A percentile compares a stretch with the other conserved stretches of the same genome.
Conservation (phyloP, 768 basidiomycete species). For the Hypholoma sublateritium region DNA sequence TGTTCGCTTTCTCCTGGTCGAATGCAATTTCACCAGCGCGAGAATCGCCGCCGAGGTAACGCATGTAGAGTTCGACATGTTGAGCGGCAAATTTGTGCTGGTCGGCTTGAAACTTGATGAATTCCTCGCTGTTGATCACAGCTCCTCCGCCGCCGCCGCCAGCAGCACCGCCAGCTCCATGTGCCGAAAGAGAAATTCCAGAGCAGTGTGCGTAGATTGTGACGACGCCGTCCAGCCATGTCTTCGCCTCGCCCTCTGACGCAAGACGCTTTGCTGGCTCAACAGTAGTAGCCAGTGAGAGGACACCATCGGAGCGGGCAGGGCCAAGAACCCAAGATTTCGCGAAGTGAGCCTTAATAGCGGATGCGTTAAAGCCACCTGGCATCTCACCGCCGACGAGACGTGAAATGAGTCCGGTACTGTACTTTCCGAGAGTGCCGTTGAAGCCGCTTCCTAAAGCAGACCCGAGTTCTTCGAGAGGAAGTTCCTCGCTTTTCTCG, state of each 20-base stretch:
- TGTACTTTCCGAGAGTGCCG: constrained; percentile 93
- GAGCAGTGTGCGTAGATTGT: constrained; percentile 84
- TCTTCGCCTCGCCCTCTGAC: constrained; percentile 88
- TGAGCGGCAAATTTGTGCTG: constrained; percentile 91
- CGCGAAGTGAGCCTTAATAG: constrained; percentile 84
- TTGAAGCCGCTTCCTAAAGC: constrained; percentile 78
- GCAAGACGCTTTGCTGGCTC: constrained; percentile 93
- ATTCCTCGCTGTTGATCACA: constrained; percentile 96
- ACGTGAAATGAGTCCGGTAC: constrained; percentile 85
- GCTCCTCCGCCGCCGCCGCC: constrained; percentile 73
- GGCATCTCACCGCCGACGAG: constrained; percentile 97
- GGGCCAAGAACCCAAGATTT: constrained; percentile 97
- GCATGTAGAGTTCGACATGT: constrained; percentile 95
- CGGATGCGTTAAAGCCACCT: constrained; percentile 93
- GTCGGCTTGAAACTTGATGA: constrained; percentile 92
- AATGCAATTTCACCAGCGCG: constrained; percentile 89
- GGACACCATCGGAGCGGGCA: constrained; percentile 85
- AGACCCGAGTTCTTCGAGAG: constrained; percentile 93
- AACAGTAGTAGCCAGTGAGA: constrained; percentile 87
- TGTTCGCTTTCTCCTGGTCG: constrained; percentile 85
- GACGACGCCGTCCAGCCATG: constrained; percentile 89
- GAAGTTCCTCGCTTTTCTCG: constrained; percentile 97
- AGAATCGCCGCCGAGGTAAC: constrained; percentile 92
- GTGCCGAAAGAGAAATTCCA: constrained; percentile 80
- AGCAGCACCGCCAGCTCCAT: constrained; percentile 58